phyloP scores from a whole-genome alignment of 306 rosid genomes.

The Sphenostylis stenocarpa region DNA sequence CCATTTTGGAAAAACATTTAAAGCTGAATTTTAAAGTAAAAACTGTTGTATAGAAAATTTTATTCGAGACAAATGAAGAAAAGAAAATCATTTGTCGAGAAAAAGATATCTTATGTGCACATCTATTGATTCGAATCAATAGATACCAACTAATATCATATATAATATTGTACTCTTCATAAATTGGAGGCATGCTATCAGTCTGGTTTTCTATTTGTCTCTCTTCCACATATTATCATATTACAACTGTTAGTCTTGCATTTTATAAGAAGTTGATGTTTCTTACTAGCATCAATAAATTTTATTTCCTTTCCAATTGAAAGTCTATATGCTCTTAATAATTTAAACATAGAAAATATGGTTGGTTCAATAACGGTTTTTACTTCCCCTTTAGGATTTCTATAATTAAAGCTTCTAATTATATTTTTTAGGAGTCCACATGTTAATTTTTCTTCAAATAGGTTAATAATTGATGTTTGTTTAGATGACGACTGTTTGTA shows the following conservation, averaged over 20 bases:
- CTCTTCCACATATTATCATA: background rate
- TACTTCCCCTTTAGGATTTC: background rate
- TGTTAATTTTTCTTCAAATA: background rate
- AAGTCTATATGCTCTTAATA: background rate
- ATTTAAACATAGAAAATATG: background rate
- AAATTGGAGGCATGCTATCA: background rate
- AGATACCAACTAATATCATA: too few species aligned
- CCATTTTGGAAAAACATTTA: background rate
- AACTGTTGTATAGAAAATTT: background rate
- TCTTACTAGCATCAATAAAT: conserved; percentile 3
- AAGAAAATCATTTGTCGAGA: background rate
- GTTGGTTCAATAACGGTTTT: background rate
- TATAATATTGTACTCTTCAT: too few species aligned
- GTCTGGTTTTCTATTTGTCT: background rate
- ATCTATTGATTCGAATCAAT: background rate
- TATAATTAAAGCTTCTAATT: background rate
- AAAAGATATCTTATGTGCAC: background rate
- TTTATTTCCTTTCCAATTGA: background rate
- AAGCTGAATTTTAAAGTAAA: background rate
- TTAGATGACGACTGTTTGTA: background rate
- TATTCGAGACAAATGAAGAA: background rate
- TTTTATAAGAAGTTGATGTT: background rate
- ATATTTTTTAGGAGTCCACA: background rate
- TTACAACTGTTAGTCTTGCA: background rate
- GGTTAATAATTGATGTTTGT: background rate